These are phyloP conservation scores for Hymenoscyphus infarciens DNA, from an alignment of 2,329 filamentous ascomycete genomes.

Conservation along the genomic window DNA sequence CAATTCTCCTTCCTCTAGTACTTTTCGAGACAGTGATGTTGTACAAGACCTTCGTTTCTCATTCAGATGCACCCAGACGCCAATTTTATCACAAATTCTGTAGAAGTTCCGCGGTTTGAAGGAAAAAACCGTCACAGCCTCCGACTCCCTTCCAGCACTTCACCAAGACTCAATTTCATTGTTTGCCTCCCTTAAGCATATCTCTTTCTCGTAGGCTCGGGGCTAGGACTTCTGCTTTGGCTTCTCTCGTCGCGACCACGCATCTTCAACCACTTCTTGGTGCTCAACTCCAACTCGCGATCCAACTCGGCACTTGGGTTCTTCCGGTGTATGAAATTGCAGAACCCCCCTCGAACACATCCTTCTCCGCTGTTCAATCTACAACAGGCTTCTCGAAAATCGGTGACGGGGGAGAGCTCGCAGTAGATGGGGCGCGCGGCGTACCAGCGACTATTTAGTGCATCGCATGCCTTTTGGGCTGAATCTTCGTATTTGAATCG, in stretches of 20 bases:
- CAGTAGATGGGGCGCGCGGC: conserved; percentile 96
- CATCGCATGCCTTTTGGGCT: conserved; percentile 89
- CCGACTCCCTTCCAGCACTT: not conserved
- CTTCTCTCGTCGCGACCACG: conserved; percentile 82
- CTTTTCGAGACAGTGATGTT: not conserved
- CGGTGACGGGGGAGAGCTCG: conserved; percentile 93
- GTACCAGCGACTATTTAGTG: conserved; percentile 94
- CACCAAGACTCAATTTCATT: not conserved
- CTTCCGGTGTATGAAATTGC: conserved; percentile 99
- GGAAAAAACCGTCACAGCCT: not conserved
- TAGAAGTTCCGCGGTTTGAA: conserved; percentile 34
- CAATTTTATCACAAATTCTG: conserved; percentile 1
- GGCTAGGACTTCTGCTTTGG: conserved; percentile 76
- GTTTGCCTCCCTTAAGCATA: conserved; percentile 34
- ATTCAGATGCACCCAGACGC: not conserved
- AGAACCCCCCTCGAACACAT: conserved; percentile 93
- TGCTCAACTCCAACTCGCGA: conserved; percentile 77
- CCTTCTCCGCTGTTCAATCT: conserved; percentile 91
- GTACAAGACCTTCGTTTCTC: not conserved
- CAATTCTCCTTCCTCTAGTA: not conserved
- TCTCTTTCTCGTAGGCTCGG: conserved; percentile 74
- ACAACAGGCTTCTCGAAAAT: conserved; percentile 97
- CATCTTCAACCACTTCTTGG: conserved; percentile 93
- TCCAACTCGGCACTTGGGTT: conserved; percentile 88
- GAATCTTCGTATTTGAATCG: conserved; percentile 99